Evolutionary conservation across 2,329 filamentous ascomycete genomes (phyloP).

Genomic region (Gnomoniopsis smithogilvyi): DNA sequence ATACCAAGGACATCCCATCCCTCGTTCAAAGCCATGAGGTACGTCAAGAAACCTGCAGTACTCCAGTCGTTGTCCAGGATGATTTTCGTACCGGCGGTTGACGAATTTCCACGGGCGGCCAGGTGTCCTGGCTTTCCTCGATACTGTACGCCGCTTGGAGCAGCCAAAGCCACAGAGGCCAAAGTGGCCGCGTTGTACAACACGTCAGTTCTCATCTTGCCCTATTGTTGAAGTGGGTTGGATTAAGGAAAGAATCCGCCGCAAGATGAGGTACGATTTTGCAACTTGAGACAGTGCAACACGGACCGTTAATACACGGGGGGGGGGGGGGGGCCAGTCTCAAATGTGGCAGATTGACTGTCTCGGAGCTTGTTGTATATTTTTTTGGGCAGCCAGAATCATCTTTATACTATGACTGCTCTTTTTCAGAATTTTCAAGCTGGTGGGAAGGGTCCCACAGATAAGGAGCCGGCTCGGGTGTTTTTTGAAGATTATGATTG

Average conservation of each 20-base stretch:
- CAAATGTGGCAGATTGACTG: too few species aligned
- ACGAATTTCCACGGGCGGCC: not conserved
- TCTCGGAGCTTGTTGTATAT: too few species aligned
- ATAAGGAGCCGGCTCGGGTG: slow-evolving; percentile 2
- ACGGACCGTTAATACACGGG: too few species aligned
- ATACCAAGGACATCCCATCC: slow-evolving; percentile 41
- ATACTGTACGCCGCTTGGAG: not conserved
- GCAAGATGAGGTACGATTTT: not conserved
- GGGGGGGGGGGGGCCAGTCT: too few species aligned
- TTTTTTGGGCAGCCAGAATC: not conserved
- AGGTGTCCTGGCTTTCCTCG: not conserved
- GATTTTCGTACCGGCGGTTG: slow-evolving; percentile 12
- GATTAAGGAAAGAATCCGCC: too few species aligned
- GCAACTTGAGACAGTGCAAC: too few species aligned
- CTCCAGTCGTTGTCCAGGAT: slow-evolving; percentile 46
- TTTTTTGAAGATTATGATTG: not conserved
- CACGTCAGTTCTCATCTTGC: slow-evolving; percentile 4
- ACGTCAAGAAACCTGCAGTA: slow-evolving; percentile 38
- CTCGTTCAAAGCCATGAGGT: slow-evolving; percentile 40
- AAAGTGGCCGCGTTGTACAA: not conserved
- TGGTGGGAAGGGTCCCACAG: not conserved
- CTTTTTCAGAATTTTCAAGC: not conserved
- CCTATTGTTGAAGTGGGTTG: not conserved
- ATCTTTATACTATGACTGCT: not conserved
- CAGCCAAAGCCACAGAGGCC: slow-evolving; percentile 4